Conservation (phyloP, 371 early-diverging fungal genomes). For the Fennellomyces sp. region DNA sequence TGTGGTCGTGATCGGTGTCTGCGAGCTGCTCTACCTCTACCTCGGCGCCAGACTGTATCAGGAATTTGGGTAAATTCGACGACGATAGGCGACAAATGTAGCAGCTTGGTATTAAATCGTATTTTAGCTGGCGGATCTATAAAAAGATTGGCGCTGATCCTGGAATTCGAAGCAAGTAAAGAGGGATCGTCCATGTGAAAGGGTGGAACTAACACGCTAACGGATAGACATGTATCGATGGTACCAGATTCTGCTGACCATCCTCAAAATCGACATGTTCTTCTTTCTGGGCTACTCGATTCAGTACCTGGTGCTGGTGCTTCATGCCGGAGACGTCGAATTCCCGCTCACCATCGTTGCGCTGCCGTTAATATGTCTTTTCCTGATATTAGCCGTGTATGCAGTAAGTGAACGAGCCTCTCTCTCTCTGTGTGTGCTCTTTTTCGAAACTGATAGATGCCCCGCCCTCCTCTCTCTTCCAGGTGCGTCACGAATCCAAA, state of each 20-base stretch:
- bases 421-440: not conserved
- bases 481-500: constrained; percentile 50
- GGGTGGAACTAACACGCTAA: no score
- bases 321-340: constrained; percentile 70
- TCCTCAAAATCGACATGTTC: constrained; percentile 89
- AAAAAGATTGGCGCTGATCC: constrained; percentile 92
- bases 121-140: constrained; percentile 79
- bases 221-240: constrained; percentile 79
- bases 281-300: constrained; percentile 87
- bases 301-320: constrained; percentile 84
- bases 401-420: constrained; percentile 52
- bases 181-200: no score
- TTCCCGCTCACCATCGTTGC: constrained; percentile 84
- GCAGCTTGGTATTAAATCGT: not conserved
- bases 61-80: constrained; percentile 73
- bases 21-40: constrained; percentile 42
- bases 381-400: constrained; percentile 78
- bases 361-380: constrained; percentile 73
- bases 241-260: constrained; percentile 85
- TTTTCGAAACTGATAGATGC: no score
- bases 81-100: not conserved
- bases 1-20: constrained; percentile 47
- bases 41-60: constrained; percentile 67
- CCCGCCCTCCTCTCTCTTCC: not conserved
- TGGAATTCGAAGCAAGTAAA: constrained; percentile 71